Percentiles rank a stretch among this genome's conserved stretches.
These are phyloP conservation scores for Trametes villosa DNA, from an alignment of 768 basidiomycete genomes.

Conservation along the genomic window DNA sequence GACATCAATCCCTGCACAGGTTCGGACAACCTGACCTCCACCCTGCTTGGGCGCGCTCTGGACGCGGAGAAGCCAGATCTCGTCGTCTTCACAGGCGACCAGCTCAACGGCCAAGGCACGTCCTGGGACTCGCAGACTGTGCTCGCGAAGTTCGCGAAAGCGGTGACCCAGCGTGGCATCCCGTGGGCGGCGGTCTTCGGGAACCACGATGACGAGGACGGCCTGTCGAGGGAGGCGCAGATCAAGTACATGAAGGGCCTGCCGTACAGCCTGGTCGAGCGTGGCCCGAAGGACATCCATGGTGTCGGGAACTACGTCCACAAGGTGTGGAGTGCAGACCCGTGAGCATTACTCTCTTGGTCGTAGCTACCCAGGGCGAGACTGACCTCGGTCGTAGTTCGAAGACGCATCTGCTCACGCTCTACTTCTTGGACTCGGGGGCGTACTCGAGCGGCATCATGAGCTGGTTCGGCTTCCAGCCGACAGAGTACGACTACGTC, in stretches of 20 bases:
- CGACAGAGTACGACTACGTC: slow-evolving; percentile 86
- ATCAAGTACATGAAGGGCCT: slow-evolving; percentile 72
- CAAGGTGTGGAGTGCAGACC: slow-evolving; percentile 82
- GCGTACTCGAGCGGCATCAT: slow-evolving; percentile 65
- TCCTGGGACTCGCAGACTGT: slow-evolving; percentile 90
- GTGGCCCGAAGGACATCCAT: slow-evolving; percentile 82
- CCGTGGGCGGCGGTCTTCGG: slow-evolving; percentile 95
- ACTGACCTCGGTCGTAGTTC: slow-evolving; percentile 52
- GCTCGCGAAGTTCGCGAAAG: slow-evolving; percentile 83
- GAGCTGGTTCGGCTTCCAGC: slow-evolving; percentile 66
- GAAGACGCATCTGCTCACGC: slow-evolving; percentile 83
- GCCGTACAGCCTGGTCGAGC: slow-evolving; percentile 83
- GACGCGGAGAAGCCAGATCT: slow-evolving; percentile 87
- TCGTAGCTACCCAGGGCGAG: not conserved
- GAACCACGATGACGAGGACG: slow-evolving; percentile 89
- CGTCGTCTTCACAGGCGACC: slow-evolving; percentile 92
- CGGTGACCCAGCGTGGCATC: slow-evolving; percentile 73
- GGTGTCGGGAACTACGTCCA: slow-evolving; percentile 93
- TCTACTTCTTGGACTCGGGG: slow-evolving; percentile 93
- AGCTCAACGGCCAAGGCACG: slow-evolving; percentile 89
- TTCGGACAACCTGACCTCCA: slow-evolving; percentile 81
- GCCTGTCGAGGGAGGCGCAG: slow-evolving; percentile 64
- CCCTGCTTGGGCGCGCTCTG: slow-evolving; percentile 70
- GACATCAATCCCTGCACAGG: slow-evolving; percentile 50
- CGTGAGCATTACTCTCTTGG: slow-evolving; percentile 52